Base-by-base conservation (phyloP, 768 basidiomycete species). In the Boletus barrowsii region DNA sequence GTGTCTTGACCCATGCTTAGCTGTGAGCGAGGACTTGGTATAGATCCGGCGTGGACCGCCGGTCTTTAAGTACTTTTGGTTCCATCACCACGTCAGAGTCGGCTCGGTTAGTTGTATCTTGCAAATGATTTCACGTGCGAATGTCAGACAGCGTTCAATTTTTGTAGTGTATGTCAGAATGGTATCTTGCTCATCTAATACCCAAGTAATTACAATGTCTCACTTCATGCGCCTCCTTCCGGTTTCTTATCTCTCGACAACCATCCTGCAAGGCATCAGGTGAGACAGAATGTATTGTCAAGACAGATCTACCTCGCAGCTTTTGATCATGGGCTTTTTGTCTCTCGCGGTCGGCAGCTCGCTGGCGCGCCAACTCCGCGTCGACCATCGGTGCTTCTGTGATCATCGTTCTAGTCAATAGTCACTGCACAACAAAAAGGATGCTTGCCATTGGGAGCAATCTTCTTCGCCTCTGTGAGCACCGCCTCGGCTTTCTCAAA, bases 401-500 rank as follows among this genome's bases (percentile, higher is more conserved):
- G 26, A 37, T 42, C 41, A 42, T 18, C 54, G n/a, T 32, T 49
- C 20, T 5, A 7, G 43, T 40, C 9, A 49, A 22, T 17, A n/a
- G 32, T 29, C 36, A 30, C 26, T 29, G 20, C 10, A 10, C 39
- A 54, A 18, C 8, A 41, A 53, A 24, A 29, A 3, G 20, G 36
- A 32, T 26, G 15, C 54, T 13, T 60, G 84, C 90, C 88, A 56
- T 76, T 62, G 14, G 85, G 80, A 52, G 81, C 83, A 67, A 88
- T 79, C 62, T 74, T 76, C 62, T 84, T 82, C 37, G 90, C 68
- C 24, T 89, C 87, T 47, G 81, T 73, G 26, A 92, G 74, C 39
- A 84, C 76, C 57, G 76, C 80, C 55, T 84, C 78, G 2, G 90
- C 84, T 63, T 84, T 87, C 58, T 91, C 88, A 56, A 83, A 85